These are phyloP conservation scores for Metschnikowia dekortorum DNA, from an alignment of 805 yeast species.

Conservation along the genomic window DNA sequence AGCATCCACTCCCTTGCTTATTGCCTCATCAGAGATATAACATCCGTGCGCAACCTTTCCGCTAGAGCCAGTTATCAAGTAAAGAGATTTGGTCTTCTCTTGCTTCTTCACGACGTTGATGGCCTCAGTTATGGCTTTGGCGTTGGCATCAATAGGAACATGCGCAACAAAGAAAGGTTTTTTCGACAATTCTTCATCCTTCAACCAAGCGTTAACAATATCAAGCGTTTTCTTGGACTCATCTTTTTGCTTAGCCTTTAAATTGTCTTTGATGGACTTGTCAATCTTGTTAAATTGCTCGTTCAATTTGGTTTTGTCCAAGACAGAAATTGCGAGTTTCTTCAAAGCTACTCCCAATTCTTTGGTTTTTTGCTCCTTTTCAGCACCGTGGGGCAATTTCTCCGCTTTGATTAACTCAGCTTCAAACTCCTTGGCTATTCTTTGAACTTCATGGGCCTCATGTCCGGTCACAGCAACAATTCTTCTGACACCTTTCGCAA, in stretches of 20 bases:
- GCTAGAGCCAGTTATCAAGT: conserved; percentile 67
- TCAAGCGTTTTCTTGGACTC: conserved; percentile 81
- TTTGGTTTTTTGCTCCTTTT: conserved; percentile 78
- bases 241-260: conserved; percentile 82
- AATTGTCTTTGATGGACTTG: conserved; percentile 82
- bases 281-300: conserved; percentile 74
- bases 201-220: conserved; percentile 66
- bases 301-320: conserved; percentile 72
- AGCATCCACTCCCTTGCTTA: conserved; percentile 68
- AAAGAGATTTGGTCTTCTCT: conserved; percentile 68
- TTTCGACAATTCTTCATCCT: conserved; percentile 38
- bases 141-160: conserved; percentile 70
- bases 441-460: conserved; percentile 87
- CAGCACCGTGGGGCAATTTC: conserved; percentile 64
- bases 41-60: conserved; percentile 94
- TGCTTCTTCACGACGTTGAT: conserved; percentile 76
- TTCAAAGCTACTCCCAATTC: conserved; percentile 81
- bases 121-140: conserved; percentile 93
- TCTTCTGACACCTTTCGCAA: conserved; percentile 98
- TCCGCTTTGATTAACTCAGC: conserved; percentile 55
- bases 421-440: conserved; percentile 70
- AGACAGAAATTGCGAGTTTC: conserved; percentile 74
- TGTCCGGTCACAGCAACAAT: conserved; percentile 94
- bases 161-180: conserved; percentile 62
- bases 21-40: conserved; percentile 69